Percentiles rank a stretch among this genome's conserved stretches.
These are phyloP conservation scores for Hibiscus trionum DNA, from an alignment of 345 rosid species.

Conservation along the genomic window DNA sequence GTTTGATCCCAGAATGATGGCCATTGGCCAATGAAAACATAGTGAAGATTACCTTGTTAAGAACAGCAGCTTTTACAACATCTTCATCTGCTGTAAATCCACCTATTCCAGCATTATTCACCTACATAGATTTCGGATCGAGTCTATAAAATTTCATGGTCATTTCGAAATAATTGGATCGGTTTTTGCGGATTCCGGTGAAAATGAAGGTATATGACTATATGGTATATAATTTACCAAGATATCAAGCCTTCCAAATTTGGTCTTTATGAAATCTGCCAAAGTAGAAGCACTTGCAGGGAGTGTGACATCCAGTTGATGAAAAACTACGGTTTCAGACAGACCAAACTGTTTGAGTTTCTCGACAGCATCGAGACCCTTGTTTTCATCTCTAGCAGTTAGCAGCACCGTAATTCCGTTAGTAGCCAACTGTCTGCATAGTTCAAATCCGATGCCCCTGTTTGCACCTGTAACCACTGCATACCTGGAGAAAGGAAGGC, in stretches of 20 bases:
- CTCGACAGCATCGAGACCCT: conserved; percentile 27
- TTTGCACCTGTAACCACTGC: conserved; percentile 30
- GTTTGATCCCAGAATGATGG: neutral
- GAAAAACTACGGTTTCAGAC: conserved; percentile 19
- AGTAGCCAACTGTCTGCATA: conserved; percentile 25
- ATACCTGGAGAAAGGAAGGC: conserved; percentile 5
- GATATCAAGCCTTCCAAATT: conserved; percentile 34
- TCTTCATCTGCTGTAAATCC: conserved; percentile 15
- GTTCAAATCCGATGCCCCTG: conserved; percentile 30
- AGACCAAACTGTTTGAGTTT: conserved; percentile 13
- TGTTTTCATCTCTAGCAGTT: conserved; percentile 29
- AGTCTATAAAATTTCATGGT: neutral
- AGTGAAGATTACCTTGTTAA: neutral
- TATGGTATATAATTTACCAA: conserved; percentile 13
- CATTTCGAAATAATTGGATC: neutral
- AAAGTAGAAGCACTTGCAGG: conserved; percentile 21
- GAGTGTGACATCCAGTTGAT: conserved; percentile 34
- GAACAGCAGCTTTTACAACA: neutral
- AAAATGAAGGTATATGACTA: too few relatives aligned
- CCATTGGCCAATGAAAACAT: neutral
- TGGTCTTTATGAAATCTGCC: conserved; percentile 20
- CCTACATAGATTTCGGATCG: conserved; percentile 20
- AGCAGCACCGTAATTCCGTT: conserved; percentile 19
- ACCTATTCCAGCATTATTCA: conserved; percentile 34
- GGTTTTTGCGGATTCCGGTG: neutral